These are phyloP conservation scores for Penicillium sp. DNA, from an alignment of 2,329 filamentous ascomycete genomes.

Conservation along the genomic window DNA sequence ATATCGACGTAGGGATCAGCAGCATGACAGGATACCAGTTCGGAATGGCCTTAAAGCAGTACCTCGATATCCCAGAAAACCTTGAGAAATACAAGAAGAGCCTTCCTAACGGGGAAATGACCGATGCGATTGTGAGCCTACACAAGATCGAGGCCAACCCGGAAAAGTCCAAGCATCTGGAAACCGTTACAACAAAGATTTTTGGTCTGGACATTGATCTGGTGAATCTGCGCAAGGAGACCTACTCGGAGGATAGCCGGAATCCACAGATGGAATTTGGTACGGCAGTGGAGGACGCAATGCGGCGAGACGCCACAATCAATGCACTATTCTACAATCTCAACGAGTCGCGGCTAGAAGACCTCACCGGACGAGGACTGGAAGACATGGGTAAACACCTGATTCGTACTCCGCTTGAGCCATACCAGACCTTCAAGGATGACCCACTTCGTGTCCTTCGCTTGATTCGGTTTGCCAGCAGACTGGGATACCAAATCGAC, in stretches of 20 bases:
- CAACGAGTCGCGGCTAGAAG: conserved; percentile 73
- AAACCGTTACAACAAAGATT: conserved; percentile 82
- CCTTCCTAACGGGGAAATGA: conserved; percentile 50
- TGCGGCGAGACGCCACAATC: conserved; percentile 85
- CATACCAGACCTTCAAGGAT: conserved; percentile 89
- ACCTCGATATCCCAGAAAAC: conserved; percentile 40
- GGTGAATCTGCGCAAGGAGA: conserved; percentile 90
- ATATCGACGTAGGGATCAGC: conserved; percentile 51
- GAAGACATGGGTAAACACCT: conserved; percentile 68
- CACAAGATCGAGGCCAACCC: conserved; percentile 91
- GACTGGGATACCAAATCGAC: conserved; percentile 77
- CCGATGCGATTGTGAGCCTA: conserved; percentile 68
- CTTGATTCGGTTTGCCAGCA: conserved; percentile 84
- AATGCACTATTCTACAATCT: conserved; percentile 97
- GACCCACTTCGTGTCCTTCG: conserved; percentile 85
- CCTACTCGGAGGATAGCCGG: conserved; percentile 81
- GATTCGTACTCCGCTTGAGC: conserved; percentile 82
- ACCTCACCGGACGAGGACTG: conserved; percentile 73
- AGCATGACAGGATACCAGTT: conserved; percentile 51
- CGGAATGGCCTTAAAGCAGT: conserved; percentile 45
- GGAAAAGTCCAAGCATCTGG: conserved; percentile 93
- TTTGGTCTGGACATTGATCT: conserved; percentile 88
- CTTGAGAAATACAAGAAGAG: conserved; percentile 45
- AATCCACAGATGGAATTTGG: conserved; percentile 94
- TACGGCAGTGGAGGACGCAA: conserved; percentile 82